A percentile compares a stretch with the other conserved stretches of the same genome.
Evolutionary conservation across 805 yeast species (phyloP).

Genomic region (Lipomyces kockii): DNA sequence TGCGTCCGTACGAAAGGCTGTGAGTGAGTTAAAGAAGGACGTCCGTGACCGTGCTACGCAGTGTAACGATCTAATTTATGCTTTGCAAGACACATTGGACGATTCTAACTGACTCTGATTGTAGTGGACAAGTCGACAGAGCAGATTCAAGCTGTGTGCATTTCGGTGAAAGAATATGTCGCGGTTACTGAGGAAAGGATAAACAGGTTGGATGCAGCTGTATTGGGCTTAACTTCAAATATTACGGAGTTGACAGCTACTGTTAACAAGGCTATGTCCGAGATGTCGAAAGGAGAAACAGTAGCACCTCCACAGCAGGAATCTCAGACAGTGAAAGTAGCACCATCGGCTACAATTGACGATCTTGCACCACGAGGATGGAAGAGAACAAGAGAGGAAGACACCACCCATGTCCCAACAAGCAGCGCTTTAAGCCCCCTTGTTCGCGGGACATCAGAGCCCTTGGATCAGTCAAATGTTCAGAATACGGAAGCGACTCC

Average conservation of each 20-base stretch:
- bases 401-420: neutral
- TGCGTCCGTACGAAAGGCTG: neutral
- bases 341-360: neutral
- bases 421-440: neutral
- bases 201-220: neutral
- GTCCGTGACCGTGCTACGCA: conserved; percentile 2
- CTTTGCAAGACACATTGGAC: neutral
- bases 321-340: neutral
- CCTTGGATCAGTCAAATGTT: neutral
- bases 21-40: neutral
- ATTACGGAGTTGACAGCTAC: neutral
- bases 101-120: neutral
- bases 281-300: neutral
- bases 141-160: neutral
- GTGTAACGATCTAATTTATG: neutral
- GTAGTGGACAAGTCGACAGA: conserved; percentile 1
- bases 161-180: conserved; percentile 1
- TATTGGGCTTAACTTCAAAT: neutral
- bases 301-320: neutral
- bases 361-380: neutral
- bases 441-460: neutral
- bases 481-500: neutral
- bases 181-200: conserved; percentile 1
- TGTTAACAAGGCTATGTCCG: neutral
- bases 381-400: neutral